phyloP scores from a whole-genome alignment of 106 monocot species.

The Narthecium ossifragum region DNA sequence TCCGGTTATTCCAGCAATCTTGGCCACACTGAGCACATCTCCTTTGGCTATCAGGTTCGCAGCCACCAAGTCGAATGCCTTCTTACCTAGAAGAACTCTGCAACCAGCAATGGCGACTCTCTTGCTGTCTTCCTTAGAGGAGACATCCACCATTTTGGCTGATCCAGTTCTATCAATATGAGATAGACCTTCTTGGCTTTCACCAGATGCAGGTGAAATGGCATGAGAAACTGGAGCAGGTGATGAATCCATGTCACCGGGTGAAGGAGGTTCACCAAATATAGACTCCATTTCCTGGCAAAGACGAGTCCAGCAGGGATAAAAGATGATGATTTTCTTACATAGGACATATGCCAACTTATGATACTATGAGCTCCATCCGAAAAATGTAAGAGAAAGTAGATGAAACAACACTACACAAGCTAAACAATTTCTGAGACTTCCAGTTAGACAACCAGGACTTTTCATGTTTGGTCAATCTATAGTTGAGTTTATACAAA shows the following conservation, averaged over 20 bases:
- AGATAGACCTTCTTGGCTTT: constrained; percentile 25
- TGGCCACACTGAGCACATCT: constrained; percentile 82
- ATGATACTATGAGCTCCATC: too few relatives aligned
- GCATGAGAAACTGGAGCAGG: constrained; percentile 7
- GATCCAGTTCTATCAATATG: constrained; percentile 56
- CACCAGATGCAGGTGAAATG: constrained; percentile 2
- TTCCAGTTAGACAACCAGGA: background rate
- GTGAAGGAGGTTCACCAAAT: constrained; percentile 57
- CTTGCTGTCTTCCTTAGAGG: constrained; percentile 58
- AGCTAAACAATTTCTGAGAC: background rate
- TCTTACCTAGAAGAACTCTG: constrained; percentile 69
- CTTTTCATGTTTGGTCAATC: background rate
- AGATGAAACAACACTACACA: background rate
- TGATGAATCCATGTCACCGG: constrained; percentile 16
- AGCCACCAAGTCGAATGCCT: constrained; percentile 65
- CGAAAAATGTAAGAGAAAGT: background rate
- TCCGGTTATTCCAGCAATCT: constrained; percentile 81
- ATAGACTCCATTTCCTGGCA: constrained; percentile 83
- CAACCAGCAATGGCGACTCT: constrained; percentile 71
- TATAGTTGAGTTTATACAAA: too few relatives aligned
- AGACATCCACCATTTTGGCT: constrained; percentile 83
- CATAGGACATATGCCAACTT: too few relatives aligned
- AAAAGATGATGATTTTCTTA: background rate
- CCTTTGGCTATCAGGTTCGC: constrained; percentile 87
- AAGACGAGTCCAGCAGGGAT: background rate